A percentile compares a stretch with the other conserved stretches of the same genome.
These are phyloP conservation scores for Candida tunisiensis DNA, from an alignment of 1,139 yeast genomes.

Conservation along the genomic window DNA sequence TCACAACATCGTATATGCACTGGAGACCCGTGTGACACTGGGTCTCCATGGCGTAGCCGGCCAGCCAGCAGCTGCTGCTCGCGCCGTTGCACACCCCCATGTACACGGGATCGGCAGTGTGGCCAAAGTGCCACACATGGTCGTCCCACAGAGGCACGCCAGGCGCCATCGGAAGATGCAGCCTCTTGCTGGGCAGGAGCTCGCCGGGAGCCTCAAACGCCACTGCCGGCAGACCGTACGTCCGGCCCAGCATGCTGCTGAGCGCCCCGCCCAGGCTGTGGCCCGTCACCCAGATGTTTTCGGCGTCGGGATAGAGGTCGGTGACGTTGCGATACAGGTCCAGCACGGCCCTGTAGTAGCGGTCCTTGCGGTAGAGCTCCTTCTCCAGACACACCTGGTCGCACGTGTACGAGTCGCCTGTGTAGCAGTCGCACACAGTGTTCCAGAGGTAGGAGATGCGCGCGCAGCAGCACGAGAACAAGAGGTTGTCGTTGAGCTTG, in stretches of 20 bases:
- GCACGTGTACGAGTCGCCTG: constrained; percentile 65
- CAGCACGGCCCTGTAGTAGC: constrained; percentile 68
- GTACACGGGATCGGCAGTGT: constrained; percentile 91
- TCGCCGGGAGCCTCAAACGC: constrained; percentile 95
- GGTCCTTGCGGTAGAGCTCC: constrained; percentile 56
- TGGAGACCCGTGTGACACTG: constrained; percentile 85
- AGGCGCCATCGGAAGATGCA: constrained; percentile 88
- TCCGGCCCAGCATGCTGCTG: constrained; percentile 66
- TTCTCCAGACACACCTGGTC: constrained; percentile 74
- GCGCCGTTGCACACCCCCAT: constrained; percentile 98
- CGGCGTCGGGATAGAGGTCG: constrained; percentile 44
- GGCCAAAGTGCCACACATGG: constrained; percentile 89
- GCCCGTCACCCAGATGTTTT: constrained; percentile 79
- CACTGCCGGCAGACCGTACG: constrained; percentile 81
- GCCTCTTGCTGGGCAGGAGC: constrained; percentile 57
- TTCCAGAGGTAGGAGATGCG: constrained; percentile 84
- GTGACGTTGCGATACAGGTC: constrained; percentile 67
- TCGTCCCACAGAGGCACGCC: constrained; percentile 69
- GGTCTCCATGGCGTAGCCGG: constrained; percentile 96
- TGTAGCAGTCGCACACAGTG: constrained; percentile 90
- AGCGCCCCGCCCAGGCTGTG: constrained; percentile 92
- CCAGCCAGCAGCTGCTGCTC: constrained; percentile 74
- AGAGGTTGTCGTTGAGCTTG: constrained; percentile 69
- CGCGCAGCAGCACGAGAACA: constrained; percentile 95
- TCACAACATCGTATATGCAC: constrained; percentile 81